Evolutionary conservation across 1,284 basidiomycete species (phyloP).

Genomic region (Ustilago loliicola): DNA sequence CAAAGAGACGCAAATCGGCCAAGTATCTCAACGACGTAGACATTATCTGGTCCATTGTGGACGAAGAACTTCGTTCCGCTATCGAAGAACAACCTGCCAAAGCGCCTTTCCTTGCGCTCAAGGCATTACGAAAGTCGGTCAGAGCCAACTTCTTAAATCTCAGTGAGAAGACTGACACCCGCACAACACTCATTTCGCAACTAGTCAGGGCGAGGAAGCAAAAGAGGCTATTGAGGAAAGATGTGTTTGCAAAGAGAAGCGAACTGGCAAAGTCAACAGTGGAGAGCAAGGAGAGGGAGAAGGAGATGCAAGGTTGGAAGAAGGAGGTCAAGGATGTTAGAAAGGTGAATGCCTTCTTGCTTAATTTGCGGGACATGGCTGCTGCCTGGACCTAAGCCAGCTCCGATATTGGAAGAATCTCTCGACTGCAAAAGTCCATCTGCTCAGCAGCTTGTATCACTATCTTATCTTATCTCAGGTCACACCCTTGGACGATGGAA

Average conservation of each 20-base stretch:
- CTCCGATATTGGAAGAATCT: not conserved
- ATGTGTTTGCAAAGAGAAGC: constrained; percentile 37
- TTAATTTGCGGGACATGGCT: constrained; percentile 25
- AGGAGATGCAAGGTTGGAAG: constrained; percentile 40
- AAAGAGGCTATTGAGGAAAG: constrained; percentile 33
- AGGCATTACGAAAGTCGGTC: constrained; percentile 39
- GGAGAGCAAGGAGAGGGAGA: constrained; percentile 35
- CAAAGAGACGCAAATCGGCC: constrained; percentile 38
- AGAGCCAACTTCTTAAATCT: constrained; percentile 37
- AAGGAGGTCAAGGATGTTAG: constrained; percentile 35
- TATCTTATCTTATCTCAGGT: not conserved
- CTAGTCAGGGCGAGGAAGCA: constrained; percentile 38
- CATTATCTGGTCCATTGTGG: constrained; percentile 52
- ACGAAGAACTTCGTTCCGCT: constrained; percentile 43
- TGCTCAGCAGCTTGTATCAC: not conserved
- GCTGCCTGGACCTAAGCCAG: constrained; percentile 25
- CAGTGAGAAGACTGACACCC: constrained; percentile 45
- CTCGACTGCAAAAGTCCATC: too few relatives aligned
- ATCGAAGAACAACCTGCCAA: constrained; percentile 52
- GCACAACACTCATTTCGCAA: constrained; percentile 46
- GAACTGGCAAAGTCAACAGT: constrained; percentile 27
- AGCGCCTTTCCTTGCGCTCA: constrained; percentile 45
- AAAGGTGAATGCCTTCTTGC: constrained; percentile 37
- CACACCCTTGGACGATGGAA: not conserved
- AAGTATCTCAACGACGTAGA: constrained; percentile 55